A percentile compares a stretch with the other conserved stretches of the same genome.
phyloP scores from a whole-genome alignment of 192 early-diverging fungal genomes.

The Dissophora ornata region DNA sequence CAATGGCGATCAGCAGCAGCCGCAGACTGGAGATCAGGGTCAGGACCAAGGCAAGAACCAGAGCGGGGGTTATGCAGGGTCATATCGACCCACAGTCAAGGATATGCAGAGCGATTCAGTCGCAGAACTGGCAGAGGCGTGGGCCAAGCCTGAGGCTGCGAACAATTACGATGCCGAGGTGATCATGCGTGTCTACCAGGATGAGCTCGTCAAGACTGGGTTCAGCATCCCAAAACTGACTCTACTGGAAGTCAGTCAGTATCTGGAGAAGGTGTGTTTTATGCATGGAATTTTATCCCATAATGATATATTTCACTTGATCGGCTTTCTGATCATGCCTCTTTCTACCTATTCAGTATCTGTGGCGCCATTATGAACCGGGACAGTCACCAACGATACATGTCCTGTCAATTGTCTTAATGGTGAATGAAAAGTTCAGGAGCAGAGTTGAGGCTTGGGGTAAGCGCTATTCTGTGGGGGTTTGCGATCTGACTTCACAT shows the following conservation, averaged over 20 bases:
- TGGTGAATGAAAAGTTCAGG: constrained; percentile 93
- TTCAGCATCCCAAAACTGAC: constrained; percentile 72
- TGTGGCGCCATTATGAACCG: constrained; percentile 79
- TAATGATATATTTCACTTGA: no score
- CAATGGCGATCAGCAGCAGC: constrained; percentile 3
- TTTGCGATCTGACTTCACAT: no score
- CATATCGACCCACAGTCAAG: constrained; percentile 59
- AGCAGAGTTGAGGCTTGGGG: constrained; percentile 74
- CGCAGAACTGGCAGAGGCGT: constrained; percentile 57
- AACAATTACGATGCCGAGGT: constrained; percentile 60
- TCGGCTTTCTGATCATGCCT: no score
- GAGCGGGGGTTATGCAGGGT: constrained; percentile 12
- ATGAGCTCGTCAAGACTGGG: constrained; percentile 62
- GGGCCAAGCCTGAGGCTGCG: constrained; percentile 23
- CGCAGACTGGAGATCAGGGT: neutral
- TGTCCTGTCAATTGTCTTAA: constrained; percentile 81
- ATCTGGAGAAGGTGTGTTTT: constrained; percentile 73
- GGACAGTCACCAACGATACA: constrained; percentile 60
- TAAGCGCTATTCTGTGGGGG: no score
- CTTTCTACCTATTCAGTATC: constrained; percentile 60
- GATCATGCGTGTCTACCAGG: constrained; percentile 70
- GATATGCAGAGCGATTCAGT: constrained; percentile 68
- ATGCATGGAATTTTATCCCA: neutral
- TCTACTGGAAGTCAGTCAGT: constrained; percentile 81
- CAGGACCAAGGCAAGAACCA: constrained; percentile 1